These are phyloP conservation scores for Calycina marina DNA, from an alignment of 2,329 filamentous ascomycete genomes.

Conservation along the genomic window DNA sequence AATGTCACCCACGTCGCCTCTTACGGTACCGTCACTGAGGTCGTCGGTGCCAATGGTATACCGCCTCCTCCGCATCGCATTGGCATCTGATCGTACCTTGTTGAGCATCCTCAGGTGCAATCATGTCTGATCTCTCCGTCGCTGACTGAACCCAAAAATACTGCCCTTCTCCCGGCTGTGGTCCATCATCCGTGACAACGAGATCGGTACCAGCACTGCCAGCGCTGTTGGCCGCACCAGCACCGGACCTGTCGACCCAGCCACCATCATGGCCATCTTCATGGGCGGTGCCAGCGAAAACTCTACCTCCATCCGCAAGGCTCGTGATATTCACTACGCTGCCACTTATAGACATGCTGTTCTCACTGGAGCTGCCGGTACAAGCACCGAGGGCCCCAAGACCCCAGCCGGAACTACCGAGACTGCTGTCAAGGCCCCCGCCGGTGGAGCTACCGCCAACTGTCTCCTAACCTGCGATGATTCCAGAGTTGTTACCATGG, in stretches of 20 bases:
- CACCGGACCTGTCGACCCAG: conserved; percentile 42
- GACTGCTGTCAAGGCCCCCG: conserved; percentile 35
- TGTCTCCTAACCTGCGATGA: conserved; percentile 46
- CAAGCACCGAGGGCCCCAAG: conserved; percentile 29
- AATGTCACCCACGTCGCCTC: conserved; percentile 32
- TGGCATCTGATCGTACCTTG: neutral
- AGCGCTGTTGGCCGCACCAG: conserved; percentile 49
- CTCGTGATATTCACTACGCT: conserved; percentile 61
- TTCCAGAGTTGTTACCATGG: conserved; percentile 46
- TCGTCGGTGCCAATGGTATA: conserved; percentile 39
- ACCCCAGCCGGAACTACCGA: conserved; percentile 32
- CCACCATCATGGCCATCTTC: conserved; percentile 42
- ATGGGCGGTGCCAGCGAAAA: conserved; percentile 33
- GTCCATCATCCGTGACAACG: conserved; percentile 50
- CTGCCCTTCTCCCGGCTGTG: conserved; percentile 44
- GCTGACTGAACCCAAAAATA: conserved; percentile 53
- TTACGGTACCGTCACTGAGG: conserved; percentile 41
- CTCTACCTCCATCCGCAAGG: conserved; percentile 30
- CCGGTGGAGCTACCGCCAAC: conserved; percentile 34
- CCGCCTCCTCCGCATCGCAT: neutral
- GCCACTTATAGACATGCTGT: conserved; percentile 28
- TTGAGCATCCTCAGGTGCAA: conserved; percentile 27
- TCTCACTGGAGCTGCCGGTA: conserved; percentile 16
- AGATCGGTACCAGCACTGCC: conserved; percentile 39
- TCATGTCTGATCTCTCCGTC: conserved; percentile 47